phyloP scores from a whole-genome alignment of 2,329 filamentous ascomycete genomes.

The Penicillium sp. region DNA sequence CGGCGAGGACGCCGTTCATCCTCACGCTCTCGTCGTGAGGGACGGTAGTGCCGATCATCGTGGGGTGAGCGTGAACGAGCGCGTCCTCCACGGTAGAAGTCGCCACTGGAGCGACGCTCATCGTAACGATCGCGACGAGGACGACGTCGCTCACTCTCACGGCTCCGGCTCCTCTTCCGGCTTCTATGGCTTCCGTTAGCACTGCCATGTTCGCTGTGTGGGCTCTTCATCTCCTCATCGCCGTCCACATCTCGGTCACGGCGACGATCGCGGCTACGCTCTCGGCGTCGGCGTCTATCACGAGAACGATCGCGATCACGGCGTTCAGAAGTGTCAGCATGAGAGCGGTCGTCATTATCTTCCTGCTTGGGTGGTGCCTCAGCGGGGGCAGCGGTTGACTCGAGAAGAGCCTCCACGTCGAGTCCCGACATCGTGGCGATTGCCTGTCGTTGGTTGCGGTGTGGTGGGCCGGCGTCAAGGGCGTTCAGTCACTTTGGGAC shows the following conservation, averaged over 20 bases:
- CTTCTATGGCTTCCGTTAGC: conserved; percentile 70
- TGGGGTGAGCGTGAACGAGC: conserved; percentile 72
- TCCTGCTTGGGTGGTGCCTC: conserved; percentile 43
- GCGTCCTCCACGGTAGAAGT: conserved; percentile 68
- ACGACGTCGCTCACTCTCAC: conserved; percentile 72
- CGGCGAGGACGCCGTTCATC: conserved; percentile 55
- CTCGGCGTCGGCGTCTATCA: conserved; percentile 58
- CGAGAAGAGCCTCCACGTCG: conserved; percentile 88
- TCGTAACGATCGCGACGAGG: conserved; percentile 69
- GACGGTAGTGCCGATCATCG: conserved; percentile 58
- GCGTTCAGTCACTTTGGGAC: conserved; percentile 36
- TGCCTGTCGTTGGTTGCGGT: conserved; percentile 14
- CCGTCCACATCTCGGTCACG: conserved; percentile 54
- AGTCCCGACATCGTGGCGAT: conserved; percentile 61
- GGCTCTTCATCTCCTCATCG: conserved; percentile 63
- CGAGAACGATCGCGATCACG: conserved; percentile 59
- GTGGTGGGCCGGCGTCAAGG: conserved; percentile 23
- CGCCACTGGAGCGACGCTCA: conserved; percentile 58
- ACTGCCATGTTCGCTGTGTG: conserved; percentile 72
- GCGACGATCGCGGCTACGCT: conserved; percentile 57
- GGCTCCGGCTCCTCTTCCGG: conserved; percentile 76
- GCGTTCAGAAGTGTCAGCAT: conserved; percentile 56
- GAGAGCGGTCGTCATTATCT: conserved; percentile 59
- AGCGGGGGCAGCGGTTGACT: conserved; percentile 69
- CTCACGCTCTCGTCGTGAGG: conserved; percentile 49